phyloP scores from a whole-genome alignment of 306 rosid species.

The Glycine latifolia region DNA sequence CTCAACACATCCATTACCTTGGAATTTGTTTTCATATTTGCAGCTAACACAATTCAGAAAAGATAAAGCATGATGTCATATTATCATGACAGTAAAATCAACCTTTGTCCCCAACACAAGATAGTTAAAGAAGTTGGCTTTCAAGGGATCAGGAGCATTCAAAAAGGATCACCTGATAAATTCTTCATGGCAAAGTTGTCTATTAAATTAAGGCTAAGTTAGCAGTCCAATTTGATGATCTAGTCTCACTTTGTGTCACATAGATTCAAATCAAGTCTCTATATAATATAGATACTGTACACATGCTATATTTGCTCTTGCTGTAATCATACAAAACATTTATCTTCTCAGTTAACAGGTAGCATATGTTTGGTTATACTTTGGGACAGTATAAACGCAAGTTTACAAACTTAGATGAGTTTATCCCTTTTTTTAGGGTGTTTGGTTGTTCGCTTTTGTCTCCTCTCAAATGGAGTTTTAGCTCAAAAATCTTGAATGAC shows the following conservation, averaged over 20 bases:
- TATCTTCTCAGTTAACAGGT: not conserved
- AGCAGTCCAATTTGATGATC: not conserved
- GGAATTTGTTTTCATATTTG: constrained; percentile 24
- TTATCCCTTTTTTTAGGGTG: not conserved
- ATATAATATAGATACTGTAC: not conserved
- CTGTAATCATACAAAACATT: not conserved
- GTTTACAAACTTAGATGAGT: not conserved
- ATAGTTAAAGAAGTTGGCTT: no score
- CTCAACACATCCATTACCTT: constrained; percentile 5
- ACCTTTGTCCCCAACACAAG: no score
- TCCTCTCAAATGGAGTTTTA: not conserved
- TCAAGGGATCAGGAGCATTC: no score
- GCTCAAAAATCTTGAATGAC: not conserved
- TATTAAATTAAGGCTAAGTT: no score
- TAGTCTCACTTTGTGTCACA: not conserved
- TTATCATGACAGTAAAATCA: no score
- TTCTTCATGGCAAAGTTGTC: no score
- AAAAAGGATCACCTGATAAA: no score
- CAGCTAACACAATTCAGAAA: constrained; percentile 20
- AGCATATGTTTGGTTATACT: not conserved
- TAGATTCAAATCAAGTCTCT: not conserved
- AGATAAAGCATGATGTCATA: constrained; percentile 34
- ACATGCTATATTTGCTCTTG: not conserved
- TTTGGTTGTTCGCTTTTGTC: not conserved
- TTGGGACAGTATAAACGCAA: not conserved